Evolutionary conservation across 805 yeast species (phyloP).

Genomic region (Hanseniaspora vineae): DNA sequence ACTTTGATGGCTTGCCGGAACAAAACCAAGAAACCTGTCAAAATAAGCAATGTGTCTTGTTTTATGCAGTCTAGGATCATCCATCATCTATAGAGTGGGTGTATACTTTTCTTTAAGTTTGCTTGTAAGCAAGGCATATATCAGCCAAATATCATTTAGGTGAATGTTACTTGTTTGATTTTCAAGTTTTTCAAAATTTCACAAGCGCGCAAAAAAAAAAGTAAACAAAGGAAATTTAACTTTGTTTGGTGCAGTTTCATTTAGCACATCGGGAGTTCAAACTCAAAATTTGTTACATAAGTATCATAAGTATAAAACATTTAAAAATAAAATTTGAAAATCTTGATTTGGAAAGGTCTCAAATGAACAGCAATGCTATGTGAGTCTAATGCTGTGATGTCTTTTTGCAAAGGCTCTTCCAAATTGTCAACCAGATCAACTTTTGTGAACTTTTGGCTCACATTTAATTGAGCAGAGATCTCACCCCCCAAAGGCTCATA

Average conservation of each 20-base stretch:
- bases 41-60: background rate
- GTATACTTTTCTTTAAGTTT: too few species aligned
- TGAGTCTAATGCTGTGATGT: slow-evolving; percentile 30
- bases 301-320: too few species aligned
- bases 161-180: too few species aligned
- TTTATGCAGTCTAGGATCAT: background rate
- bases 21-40: slow-evolving; percentile 5
- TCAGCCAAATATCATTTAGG: too few species aligned
- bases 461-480: slow-evolving; percentile 35
- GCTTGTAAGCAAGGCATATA: too few species aligned
- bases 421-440: slow-evolving; percentile 46
- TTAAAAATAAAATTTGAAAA: slow-evolving; percentile 23
- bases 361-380: slow-evolving; percentile 31
- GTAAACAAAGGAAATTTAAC: too few species aligned
- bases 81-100: slow-evolving; percentile 19
- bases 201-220: slow-evolving; percentile 10
- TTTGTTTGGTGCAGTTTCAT: too few species aligned
- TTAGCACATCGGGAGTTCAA: too few species aligned
- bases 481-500: slow-evolving; percentile 86
- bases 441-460: slow-evolving; percentile 28
- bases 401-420: slow-evolving; percentile 26
- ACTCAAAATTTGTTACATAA: slow-evolving; percentile 39
- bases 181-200: too few species aligned
- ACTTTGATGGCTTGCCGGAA: background rate
- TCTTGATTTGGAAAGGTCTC: slow-evolving; percentile 69